These are phyloP conservation scores for Cladosporium cucumerinum DNA, from an alignment of 2,329 filamentous ascomycete species.

Conservation along the genomic window DNA sequence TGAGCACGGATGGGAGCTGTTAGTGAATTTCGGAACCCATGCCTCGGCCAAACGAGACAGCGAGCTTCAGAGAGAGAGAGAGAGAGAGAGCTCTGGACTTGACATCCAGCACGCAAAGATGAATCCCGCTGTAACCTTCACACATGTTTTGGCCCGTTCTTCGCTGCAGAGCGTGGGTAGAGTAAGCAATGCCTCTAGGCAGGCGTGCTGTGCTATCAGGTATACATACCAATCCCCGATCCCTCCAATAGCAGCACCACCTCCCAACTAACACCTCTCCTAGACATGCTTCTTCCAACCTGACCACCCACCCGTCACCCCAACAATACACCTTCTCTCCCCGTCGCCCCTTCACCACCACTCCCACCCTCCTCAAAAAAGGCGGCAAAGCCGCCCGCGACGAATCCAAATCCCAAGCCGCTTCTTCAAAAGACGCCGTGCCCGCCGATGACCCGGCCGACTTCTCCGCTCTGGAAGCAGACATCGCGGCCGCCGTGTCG, in stretches of 20 bases:
- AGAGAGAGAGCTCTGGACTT: not conserved
- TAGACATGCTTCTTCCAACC: not conserved
- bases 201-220: not conserved
- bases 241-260: not conserved
- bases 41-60: not conserved
- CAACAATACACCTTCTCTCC: not conserved
- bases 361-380: slow-evolving; percentile 48
- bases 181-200: not conserved
- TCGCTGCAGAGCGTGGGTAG: not conserved
- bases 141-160: not conserved
- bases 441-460: slow-evolving; percentile 56
- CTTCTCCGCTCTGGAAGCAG: slow-evolving; percentile 55
- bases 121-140: not conserved
- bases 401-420: slow-evolving; percentile 15
- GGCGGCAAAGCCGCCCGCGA: slow-evolving; percentile 50
- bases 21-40: not conserved
- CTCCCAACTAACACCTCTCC: not conserved
- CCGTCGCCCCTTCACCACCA: slow-evolving; percentile 42
- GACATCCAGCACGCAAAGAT: not conserved
- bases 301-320: not conserved
- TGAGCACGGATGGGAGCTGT: not conserved
- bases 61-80: not conserved
- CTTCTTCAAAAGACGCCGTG: slow-evolving; percentile 9
- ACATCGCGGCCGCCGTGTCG: slow-evolving; percentile 54
- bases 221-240: not conserved